Percentiles rank a stretch among this genome's conserved stretches.
Evolutionary conservation across 805 yeast species (phyloP).

Genomic region (Jamesozyma spencerorum): DNA sequence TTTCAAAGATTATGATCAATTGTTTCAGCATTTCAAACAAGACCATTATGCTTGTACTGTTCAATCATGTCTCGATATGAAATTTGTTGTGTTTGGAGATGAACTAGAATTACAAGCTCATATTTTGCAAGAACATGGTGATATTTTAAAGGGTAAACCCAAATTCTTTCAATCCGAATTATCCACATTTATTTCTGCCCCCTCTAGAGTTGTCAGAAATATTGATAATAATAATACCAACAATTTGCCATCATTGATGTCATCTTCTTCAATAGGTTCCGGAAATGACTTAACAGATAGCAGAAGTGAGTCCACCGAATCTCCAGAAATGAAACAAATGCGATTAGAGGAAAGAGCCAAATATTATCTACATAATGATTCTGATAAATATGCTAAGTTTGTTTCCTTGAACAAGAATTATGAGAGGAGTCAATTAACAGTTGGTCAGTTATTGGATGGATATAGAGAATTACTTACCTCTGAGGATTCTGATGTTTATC

Average conservation of each 20-base stretch:
- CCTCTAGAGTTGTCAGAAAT: conserved; percentile 22
- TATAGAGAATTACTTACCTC: conserved; percentile 43
- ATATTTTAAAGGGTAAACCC: conserved; percentile 23
- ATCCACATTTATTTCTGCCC: conserved; percentile 43
- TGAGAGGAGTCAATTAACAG: conserved; percentile 38
- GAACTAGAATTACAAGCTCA: conserved; percentile 83
- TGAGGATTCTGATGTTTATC: conserved; percentile 40
- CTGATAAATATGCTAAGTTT: conserved; percentile 40
- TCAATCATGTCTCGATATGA: conserved; percentile 71
- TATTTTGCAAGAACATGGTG: conserved; percentile 66
- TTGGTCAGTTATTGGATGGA: conserved; percentile 37
- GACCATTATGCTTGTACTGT: conserved; percentile 74
- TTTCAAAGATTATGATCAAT: conserved; percentile 64
- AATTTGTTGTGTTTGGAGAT: conserved; percentile 85
- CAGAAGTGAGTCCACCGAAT: conserved; percentile 16
- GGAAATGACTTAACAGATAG: too few species aligned
- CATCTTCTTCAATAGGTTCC: conserved; percentile 4
- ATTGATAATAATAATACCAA: conserved; percentile 6
- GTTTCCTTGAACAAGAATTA: conserved; percentile 39
- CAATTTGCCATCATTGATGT: not conserved
- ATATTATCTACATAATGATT: conserved; percentile 57
- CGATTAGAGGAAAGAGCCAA: conserved; percentile 80
- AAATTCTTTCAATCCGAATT: conserved; percentile 49
- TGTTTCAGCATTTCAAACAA: conserved; percentile 63
- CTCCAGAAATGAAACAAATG: conserved; percentile 41